Conservation (phyloP, 164 flowering plant species). For the Piper betle region DNA sequence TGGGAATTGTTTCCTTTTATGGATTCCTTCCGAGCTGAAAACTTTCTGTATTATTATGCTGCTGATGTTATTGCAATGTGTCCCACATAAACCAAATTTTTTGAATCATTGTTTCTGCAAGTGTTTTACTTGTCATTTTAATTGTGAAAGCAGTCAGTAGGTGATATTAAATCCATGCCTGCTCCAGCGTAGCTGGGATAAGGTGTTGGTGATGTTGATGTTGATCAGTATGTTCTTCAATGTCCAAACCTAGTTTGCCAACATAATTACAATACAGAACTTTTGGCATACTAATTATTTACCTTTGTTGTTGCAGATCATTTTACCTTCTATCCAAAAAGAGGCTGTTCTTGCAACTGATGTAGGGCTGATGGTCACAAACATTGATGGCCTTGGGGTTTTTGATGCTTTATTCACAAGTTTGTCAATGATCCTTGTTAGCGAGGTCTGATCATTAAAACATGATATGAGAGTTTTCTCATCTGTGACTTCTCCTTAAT, state of each 20-base stretch:
- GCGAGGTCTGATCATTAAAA: constrained; percentile 48
- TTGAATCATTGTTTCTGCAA: background rate
- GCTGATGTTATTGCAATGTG: too few relatives aligned
- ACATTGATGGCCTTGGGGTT: constrained; percentile 57
- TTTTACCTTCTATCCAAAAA: constrained; percentile 19
- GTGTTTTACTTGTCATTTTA: background rate
- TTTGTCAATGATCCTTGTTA: constrained; percentile 86
- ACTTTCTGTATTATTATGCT: too few relatives aligned
- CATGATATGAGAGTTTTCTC: background rate
- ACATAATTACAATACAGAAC: background rate
- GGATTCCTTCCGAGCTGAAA: too few relatives aligned
- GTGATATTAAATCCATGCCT: too few relatives aligned
- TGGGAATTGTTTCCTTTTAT: too few relatives aligned
- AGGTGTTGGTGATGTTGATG: too few relatives aligned
- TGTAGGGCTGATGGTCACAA: constrained; percentile 10
- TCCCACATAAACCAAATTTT: too few relatives aligned
- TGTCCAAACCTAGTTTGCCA: background rate
- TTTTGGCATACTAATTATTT: background rate
- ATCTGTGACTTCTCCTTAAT: background rate
- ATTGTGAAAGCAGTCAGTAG: too few relatives aligned
- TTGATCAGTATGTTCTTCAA: too few relatives aligned
- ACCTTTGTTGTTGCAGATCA: constrained; percentile 27
- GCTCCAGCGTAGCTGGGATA: too few relatives aligned
- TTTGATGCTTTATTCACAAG: constrained; percentile 92
- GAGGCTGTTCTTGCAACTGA: constrained; percentile 22